These are phyloP conservation scores for Trichoderma hamatum DNA, from an alignment of 2,329 filamentous ascomycete species.

Conservation along the genomic window DNA sequence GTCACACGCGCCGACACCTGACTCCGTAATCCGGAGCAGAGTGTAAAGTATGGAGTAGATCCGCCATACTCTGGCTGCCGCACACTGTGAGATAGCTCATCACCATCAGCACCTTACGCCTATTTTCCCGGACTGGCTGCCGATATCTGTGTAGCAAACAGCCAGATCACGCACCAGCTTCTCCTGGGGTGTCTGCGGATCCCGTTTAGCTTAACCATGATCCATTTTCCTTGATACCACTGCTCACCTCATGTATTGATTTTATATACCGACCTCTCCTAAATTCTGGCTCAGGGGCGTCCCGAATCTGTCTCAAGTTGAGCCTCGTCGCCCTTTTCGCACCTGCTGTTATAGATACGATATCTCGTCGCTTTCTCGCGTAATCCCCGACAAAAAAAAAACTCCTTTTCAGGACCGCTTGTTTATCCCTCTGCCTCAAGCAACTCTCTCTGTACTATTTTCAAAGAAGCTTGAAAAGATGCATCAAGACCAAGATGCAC, in stretches of 20 bases:
- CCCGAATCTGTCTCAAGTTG: not conserved
- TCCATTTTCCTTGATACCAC: not conserved
- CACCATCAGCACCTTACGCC: not conserved
- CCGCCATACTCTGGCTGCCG: not conserved
- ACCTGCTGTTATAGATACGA: conserved; percentile 4
- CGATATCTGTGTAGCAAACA: not conserved
- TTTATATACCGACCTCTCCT: not conserved
- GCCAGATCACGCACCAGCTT: not conserved
- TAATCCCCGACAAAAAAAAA: not conserved
- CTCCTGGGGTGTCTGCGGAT: not conserved
- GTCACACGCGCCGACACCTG: not conserved
- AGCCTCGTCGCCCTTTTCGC: conserved; percentile 13
- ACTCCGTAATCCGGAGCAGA: not conserved
- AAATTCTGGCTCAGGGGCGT: conserved; percentile 13
- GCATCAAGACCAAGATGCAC: conserved; percentile 23
- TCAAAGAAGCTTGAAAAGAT: conserved; percentile 2
- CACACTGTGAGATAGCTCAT: not conserved
- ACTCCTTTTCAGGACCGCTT: not conserved
- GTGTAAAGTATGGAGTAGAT: not conserved
- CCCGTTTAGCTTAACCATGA: not conserved
- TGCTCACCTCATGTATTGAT: conserved; percentile 8
- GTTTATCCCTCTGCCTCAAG: not conserved
- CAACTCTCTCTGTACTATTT: not conserved
- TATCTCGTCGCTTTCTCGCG: not conserved
- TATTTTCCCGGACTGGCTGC: not conserved